A percentile compares a stretch with the other conserved stretches of the same genome.
Conservation (phyloP, 2,329 filamentous ascomycete genomes). For the Lachnellula hyalina region DNA sequence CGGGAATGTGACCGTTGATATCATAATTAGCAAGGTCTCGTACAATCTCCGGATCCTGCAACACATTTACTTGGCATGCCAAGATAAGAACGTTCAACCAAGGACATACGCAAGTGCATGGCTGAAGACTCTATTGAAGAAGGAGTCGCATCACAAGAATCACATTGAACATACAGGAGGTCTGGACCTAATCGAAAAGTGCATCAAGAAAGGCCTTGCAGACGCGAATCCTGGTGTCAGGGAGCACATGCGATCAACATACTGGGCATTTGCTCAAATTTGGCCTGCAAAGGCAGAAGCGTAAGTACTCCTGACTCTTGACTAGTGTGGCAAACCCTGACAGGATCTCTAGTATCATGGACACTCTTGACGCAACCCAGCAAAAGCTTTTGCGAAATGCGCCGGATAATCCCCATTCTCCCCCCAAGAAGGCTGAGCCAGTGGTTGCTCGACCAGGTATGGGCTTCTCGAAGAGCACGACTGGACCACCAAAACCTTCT, state of each 20-base stretch:
- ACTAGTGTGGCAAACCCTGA: constrained; percentile 17
- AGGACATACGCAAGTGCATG: constrained; percentile 74
- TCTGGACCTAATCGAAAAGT: constrained; percentile 78
- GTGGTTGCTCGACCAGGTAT: constrained; percentile 48
- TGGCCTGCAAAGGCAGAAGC: constrained; percentile 74
- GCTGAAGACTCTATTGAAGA: constrained; percentile 76
- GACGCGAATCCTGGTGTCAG: constrained; percentile 89
- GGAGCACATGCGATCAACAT: constrained; percentile 78
- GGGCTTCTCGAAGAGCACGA: constrained; percentile 59
- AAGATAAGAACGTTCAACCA: constrained; percentile 91
- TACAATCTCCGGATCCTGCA: constrained; percentile 79
- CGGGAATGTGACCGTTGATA: constrained; percentile 75
- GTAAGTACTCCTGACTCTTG: constrained; percentile 42
- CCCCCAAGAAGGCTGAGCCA: constrained; percentile 50
- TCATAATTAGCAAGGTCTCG: constrained; percentile 70
- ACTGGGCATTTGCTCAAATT: constrained; percentile 73
- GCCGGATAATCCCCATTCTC: constrained; percentile 70
- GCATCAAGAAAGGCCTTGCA: constrained; percentile 78
- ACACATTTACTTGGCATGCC: constrained; percentile 73
- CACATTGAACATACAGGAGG: constrained; percentile 82
- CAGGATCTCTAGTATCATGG: constrained; percentile 59
- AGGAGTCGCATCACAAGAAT: constrained; percentile 71
- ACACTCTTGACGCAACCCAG: constrained; percentile 69
- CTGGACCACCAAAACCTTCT: constrained; percentile 53
- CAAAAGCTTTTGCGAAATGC: constrained; percentile 79